A percentile compares a stretch with the other conserved stretches of the same genome.
phyloP scores from a whole-genome alignment of 2,329 filamentous ascomycete genomes.

The Botryotinia convoluta region DNA sequence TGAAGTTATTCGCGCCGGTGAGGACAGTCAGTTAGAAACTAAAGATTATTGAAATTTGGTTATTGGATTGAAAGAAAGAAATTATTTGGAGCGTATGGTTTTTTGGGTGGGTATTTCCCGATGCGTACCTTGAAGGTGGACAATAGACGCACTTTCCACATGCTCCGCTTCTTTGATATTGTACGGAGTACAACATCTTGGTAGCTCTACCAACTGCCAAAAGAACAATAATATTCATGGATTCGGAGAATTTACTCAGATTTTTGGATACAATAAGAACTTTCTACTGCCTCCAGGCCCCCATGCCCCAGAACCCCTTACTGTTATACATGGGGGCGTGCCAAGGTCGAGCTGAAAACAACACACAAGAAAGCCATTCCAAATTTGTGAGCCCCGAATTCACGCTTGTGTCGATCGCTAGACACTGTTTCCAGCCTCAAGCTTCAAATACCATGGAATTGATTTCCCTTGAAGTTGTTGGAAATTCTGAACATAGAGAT shows the following conservation, averaged over 20 bases:
- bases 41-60: neutral
- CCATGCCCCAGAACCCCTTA: neutral
- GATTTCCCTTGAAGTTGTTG: too few relatives aligned
- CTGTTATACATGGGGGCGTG: neutral
- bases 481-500: neutral
- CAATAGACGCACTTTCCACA: neutral
- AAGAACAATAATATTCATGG: neutral
- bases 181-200: neutral
- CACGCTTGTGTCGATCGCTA: neutral
- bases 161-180: neutral
- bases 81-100: neutral
- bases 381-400: neutral
- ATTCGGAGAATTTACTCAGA: neutral
- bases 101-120: neutral
- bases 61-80: neutral
- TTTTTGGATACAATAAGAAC: neutral
- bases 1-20: neutral
- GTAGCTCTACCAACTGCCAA: neutral
- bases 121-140: neutral
- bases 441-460: too few relatives aligned
- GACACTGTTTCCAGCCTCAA: neutral
- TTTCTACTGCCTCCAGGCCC: neutral
- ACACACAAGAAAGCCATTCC: neutral
- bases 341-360: constrained; percentile 18
- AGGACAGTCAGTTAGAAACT: neutral